Percentiles rank a stretch among this genome's conserved stretches.
phyloP scores from a whole-genome alignment of 176 grass and related monocot genomes.

The Oryza rufipogon region DNA sequence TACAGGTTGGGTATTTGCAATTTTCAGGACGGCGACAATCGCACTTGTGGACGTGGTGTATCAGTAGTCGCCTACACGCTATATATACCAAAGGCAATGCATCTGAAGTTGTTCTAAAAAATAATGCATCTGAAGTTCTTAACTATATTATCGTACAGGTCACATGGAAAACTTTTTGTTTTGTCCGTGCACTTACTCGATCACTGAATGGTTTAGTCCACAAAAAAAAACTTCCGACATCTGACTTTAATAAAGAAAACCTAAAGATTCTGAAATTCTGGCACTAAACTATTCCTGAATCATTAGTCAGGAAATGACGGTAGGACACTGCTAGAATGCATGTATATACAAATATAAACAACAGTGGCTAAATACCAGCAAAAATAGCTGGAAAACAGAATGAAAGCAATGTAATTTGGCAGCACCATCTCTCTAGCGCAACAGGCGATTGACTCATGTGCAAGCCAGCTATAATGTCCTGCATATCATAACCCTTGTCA shows the following conservation, averaged over 20 bases:
- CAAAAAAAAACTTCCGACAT: background rate
- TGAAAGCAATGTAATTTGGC: background rate
- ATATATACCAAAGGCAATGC: background rate
- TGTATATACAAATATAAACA: background rate
- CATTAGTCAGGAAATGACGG: background rate
- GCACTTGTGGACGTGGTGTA: background rate
- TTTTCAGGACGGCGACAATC: background rate
- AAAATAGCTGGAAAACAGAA: background rate
- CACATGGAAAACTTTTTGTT: constrained; percentile 4
- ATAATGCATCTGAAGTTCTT: background rate
- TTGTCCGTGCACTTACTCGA: background rate
- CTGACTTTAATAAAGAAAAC: constrained; percentile 28
- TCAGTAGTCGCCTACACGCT: background rate
- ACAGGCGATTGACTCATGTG: background rate
- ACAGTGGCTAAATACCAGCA: background rate
- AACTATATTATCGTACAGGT: background rate
- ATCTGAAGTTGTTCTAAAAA: background rate
- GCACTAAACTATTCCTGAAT: background rate
- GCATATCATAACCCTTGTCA: background rate
- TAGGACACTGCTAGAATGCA: background rate
- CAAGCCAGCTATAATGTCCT: constrained; percentile 7
- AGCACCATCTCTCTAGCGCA: background rate
- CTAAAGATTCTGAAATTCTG: background rate
- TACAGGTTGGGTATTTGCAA: background rate
- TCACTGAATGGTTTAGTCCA: background rate